phyloP scores from a whole-genome alignment of 768 basidiomycete genomes.

The Lactarius evosmus region DNA sequence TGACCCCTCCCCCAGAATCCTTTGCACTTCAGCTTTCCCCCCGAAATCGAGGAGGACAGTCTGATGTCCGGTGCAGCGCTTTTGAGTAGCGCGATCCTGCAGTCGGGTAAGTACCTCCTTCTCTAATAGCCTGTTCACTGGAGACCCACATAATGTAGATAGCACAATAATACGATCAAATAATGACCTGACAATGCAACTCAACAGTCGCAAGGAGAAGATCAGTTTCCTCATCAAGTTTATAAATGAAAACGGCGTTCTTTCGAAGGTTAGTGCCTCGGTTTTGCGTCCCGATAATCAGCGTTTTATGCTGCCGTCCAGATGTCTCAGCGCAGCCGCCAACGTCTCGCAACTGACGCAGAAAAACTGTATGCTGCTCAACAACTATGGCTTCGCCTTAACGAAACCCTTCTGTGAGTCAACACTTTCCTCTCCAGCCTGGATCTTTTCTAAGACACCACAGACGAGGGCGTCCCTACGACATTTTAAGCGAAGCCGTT shows the following conservation, averaged over 20 bases:
- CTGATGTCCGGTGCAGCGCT: constrained; percentile 78
- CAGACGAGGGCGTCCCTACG: constrained; percentile 55
- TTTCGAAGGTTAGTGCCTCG: constrained; percentile 57
- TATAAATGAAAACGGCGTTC: constrained; percentile 80
- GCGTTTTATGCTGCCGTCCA: constrained; percentile 33
- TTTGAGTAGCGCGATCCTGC: constrained; percentile 64
- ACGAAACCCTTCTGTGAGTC: constrained; percentile 61
- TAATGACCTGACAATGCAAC: constrained; percentile 76
- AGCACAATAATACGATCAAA: constrained; percentile 64
- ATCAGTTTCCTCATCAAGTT: constrained; percentile 85
- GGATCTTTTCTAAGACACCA: not conserved
- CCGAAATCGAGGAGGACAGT: constrained; percentile 73
- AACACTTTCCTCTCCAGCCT: not conserved
- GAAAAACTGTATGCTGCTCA: constrained; percentile 82
- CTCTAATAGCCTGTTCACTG: not conserved
- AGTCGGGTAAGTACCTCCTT: constrained; percentile 53
- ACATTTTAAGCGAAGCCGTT: constrained; percentile 69
- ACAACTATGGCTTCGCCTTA: constrained; percentile 77
- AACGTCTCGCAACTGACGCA: constrained; percentile 73
- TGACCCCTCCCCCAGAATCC: constrained; percentile 52
- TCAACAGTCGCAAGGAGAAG: constrained; percentile 69
- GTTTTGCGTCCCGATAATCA: not conserved
- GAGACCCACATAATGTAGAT: constrained; percentile 40
- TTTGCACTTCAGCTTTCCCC: constrained; percentile 75
- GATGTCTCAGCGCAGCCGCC: constrained; percentile 79